Percentiles rank a stretch among this genome's conserved stretches.
These are phyloP conservation scores for Tylopilus cervinicoccineus DNA, from an alignment of 768 basidiomycete species.

Conservation along the genomic window DNA sequence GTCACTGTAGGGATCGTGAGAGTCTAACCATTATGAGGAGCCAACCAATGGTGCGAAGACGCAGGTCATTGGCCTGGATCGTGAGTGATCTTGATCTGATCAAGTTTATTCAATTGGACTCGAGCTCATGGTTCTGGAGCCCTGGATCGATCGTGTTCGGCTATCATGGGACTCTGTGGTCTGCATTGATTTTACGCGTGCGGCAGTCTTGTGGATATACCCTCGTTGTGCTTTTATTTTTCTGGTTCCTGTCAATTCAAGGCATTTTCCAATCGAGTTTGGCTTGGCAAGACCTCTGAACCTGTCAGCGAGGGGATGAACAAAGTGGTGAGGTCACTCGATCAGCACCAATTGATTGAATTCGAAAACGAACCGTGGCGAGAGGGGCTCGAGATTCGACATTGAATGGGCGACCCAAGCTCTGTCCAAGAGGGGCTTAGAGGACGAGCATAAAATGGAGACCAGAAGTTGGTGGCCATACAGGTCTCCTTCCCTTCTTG, in stretches of 20 bases:
- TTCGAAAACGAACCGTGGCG: neutral
- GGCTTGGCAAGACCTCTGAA: constrained; percentile 3
- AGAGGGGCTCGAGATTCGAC: neutral
- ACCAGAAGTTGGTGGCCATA: neutral
- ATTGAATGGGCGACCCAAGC: constrained; percentile 1
- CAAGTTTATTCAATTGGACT: neutral
- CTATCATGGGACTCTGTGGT: too few species aligned
- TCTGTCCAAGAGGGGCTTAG: constrained; percentile 15
- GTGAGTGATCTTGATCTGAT: constrained; percentile 10
- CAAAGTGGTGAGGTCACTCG: constrained; percentile 12
- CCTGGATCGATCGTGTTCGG: neutral
- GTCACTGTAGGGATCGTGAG: constrained; percentile 74
- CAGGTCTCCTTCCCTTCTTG: neutral
- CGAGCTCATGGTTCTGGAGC: neutral
- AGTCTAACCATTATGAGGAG: constrained; percentile 45
- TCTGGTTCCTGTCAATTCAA: constrained; percentile 9
- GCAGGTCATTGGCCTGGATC: neutral
- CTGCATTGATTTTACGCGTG: constrained; percentile 8
- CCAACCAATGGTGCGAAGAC: neutral
- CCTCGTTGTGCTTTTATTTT: constrained; percentile 1
- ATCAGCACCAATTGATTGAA: constrained; percentile 1
- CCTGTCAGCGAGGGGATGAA: neutral
- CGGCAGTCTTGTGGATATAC: constrained; percentile 12
- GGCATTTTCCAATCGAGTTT: neutral
- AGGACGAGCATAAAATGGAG: constrained; percentile 9